Evolutionary conservation across 78 protist genomes (phyloP), one percentile per base, ranked within the genome.

Genomic region (Guillardia theta): DNA sequence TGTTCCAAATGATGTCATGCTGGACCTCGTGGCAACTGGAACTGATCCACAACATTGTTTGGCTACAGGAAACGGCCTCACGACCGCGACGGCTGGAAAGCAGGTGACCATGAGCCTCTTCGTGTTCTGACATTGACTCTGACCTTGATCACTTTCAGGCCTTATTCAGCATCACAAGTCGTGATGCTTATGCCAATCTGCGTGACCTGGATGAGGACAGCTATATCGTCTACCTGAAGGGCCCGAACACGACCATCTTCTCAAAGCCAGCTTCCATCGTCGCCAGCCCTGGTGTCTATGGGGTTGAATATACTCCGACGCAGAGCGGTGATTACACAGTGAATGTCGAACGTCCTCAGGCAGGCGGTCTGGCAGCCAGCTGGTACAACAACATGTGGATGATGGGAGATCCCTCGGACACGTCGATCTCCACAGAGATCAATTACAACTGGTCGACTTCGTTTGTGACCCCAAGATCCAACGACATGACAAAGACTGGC

Each of bases 351-450:
- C 90, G 90, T 12, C 44, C 90, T 33, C 21, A 12, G 24, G 36
- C 50, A 36, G 90, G 90, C 8, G 90, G 90, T 19, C 53, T 80
- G 58, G 24, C 6, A 36, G 45, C 45, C 0, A n/a, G 2, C 37
- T 80, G 50, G 58, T 80, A 27, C 90, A 80, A 80, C 90, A 80
- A 80, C 90, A 80, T 80, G 90, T 80, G 90, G 90, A 3, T 80
- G 58, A 15, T 80, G 90, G 90, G 90, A 8, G 90, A 80, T 1
- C 54, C 50, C 1, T 46, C 90, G 46, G 90, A 80, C 37, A 10
- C 45, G 33, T 24, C 19, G 15, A 30, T 80, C 54, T 46, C 10
- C 54, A 0, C 48, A 19, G 27, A 19, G 19, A 33, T 80, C 50
- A 30, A 80, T 15, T 80, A 44, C 37, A 53, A 80, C 90, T 80